Conservation (phyloP, 495 filamentous ascomycete species). For the Arthonia radiata region DNA sequence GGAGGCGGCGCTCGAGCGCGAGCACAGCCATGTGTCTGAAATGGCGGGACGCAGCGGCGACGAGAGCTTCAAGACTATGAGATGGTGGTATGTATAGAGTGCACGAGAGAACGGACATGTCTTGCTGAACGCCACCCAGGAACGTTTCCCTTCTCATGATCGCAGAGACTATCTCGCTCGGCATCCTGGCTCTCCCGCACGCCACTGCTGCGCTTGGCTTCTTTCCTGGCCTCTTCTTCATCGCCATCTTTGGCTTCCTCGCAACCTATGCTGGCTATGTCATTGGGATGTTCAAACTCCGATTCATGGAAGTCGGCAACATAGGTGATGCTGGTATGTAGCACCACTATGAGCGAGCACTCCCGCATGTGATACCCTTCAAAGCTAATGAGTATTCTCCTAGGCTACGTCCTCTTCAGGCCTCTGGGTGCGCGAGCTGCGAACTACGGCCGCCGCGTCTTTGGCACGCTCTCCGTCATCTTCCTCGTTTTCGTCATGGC, state of each 20-base stretch:
- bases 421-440: too few relatives aligned
- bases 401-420: conserved; percentile 39
- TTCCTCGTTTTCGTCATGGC: conserved; percentile 57
- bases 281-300: conserved; percentile 52
- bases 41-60: too few relatives aligned
- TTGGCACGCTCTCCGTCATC: conserved; percentile 34
- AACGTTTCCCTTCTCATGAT: too few relatives aligned
- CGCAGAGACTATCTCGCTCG: conserved; percentile 15
- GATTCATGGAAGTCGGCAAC: conserved; percentile 43
- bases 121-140: too few relatives aligned
- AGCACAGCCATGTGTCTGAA: too few relatives aligned
- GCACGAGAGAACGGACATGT: too few relatives aligned
- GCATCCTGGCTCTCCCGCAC: conserved; percentile 12
- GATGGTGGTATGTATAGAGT: too few relatives aligned
- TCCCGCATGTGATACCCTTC: too few relatives aligned
- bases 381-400: too few relatives aligned
- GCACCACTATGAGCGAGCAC: too few relatives aligned
- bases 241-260: conserved; percentile 33
- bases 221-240: conserved; percentile 24
- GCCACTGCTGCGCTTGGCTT: conserved; percentile 10
- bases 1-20: too few relatives aligned
- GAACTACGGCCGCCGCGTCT: conserved; percentile 40
- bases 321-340: conserved; percentile 55
- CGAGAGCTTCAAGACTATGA: too few relatives aligned
- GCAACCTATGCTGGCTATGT: conserved; percentile 58